These are phyloP conservation scores for Calonectria pseudoturangicola DNA, from an alignment of 2,329 filamentous ascomycete species.

Conservation along the genomic window DNA sequence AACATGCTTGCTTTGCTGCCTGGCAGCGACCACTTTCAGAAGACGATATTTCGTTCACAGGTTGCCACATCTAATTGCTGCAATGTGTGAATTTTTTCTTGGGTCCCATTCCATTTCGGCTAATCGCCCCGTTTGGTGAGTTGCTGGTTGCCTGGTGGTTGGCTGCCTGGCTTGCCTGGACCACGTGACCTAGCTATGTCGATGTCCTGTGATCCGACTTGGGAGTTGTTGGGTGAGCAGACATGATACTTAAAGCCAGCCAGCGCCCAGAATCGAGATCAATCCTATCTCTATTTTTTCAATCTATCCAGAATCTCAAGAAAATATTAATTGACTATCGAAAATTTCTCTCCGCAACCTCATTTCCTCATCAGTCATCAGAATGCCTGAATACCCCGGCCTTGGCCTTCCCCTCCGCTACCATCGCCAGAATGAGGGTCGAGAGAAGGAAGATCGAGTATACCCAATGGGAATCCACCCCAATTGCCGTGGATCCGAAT, in stretches of 20 bases:
- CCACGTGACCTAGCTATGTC: neutral
- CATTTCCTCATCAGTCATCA: neutral
- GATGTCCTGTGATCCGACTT: too few relatives aligned
- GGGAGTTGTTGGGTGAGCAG: neutral
- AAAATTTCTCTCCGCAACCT: neutral
- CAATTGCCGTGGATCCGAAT: constrained; percentile 17
- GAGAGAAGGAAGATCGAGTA: neutral
- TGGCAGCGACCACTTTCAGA: neutral
- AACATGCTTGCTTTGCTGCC: too few relatives aligned
- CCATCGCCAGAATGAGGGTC: constrained; percentile 1
- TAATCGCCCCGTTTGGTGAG: neutral
- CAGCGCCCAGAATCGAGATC: neutral
- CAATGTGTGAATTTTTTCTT: constrained; percentile 6
- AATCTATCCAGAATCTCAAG: neutral
- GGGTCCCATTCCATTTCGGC: too few relatives aligned
- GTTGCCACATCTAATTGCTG: neutral
- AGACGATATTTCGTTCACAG: neutral
- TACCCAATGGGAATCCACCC: constrained; percentile 32
- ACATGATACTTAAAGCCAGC: neutral
- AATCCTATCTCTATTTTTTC: neutral
- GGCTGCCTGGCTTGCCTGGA: neutral
- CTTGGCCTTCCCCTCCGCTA: constrained; percentile 30
- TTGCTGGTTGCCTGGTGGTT: constrained; percentile 3
- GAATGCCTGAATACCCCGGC: constrained; percentile 31
- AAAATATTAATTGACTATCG: neutral